phyloP scores from a whole-genome alignment of 805 yeast genomes.

The Wickerhamiella azymoides region DNA sequence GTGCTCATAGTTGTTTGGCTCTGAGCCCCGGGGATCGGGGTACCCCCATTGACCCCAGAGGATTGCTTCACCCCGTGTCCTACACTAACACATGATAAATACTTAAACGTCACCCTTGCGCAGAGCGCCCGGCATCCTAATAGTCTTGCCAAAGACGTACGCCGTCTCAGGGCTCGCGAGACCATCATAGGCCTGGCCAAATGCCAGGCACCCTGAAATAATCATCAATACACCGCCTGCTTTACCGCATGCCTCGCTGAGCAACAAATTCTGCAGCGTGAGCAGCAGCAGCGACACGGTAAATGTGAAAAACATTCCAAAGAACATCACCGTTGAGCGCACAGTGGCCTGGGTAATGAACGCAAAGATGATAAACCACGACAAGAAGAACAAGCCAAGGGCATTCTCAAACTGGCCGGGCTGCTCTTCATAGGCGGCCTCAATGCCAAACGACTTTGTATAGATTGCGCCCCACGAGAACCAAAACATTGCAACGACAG shows the following conservation, averaged over 20 bases:
- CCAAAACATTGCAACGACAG: slow-evolving; percentile 45
- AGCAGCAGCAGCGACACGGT: slow-evolving; percentile 42
- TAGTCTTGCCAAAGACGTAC: slow-evolving; percentile 38
- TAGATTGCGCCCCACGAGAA: slow-evolving; percentile 42
- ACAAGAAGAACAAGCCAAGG: slow-evolving; percentile 43
- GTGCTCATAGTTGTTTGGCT: too few species aligned
- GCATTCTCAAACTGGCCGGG: slow-evolving; percentile 28
- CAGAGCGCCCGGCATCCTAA: slow-evolving; percentile 33
- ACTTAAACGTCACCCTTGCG: neutral
- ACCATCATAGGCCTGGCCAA: slow-evolving; percentile 53
- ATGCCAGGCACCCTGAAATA: slow-evolving; percentile 41
- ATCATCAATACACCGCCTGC: slow-evolving; percentile 56
- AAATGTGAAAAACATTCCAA: slow-evolving; percentile 39
- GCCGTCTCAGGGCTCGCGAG: slow-evolving; percentile 45
- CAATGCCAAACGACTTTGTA: slow-evolving; percentile 37
- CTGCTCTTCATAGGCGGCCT: slow-evolving; percentile 27
- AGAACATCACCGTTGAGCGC: slow-evolving; percentile 53
- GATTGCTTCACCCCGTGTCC: too few species aligned
- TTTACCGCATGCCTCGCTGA: slow-evolving; percentile 27
- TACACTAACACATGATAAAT: too few species aligned
- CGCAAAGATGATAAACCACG: slow-evolving; percentile 50
- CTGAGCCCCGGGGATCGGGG: too few species aligned
- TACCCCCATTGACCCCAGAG: too few species aligned
- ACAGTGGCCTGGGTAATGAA: slow-evolving; percentile 40
- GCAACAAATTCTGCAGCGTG: slow-evolving; percentile 36